Conservation (phyloP, 176 grass and related monocot species). For the Lolium multiflorum region DNA sequence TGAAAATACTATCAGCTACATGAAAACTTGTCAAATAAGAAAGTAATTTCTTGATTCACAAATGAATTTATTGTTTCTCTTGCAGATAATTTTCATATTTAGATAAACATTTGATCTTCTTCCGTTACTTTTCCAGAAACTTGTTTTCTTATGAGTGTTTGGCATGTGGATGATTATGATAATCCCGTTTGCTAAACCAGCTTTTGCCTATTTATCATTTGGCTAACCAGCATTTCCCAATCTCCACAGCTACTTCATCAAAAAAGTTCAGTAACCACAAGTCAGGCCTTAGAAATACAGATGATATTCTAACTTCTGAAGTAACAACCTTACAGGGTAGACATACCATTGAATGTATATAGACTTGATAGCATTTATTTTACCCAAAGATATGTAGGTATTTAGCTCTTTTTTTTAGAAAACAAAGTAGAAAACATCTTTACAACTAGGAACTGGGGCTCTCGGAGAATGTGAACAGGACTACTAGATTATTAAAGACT, state of each 20-base stretch:
- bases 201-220: not conserved
- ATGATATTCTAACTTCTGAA: not conserved
- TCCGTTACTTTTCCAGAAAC: slow-evolving; percentile 5
- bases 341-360: not conserved
- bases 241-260: not conserved
- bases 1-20: slow-evolving; percentile 5
- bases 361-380: not conserved
- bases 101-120: not conserved
- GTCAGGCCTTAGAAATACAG: not conserved
- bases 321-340: not conserved
- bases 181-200: not conserved
- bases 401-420: not conserved
- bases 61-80: not conserved
- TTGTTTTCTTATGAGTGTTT: not conserved
- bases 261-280: not conserved
- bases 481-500: slow-evolving; percentile 16
- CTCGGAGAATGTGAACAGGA: not conserved
- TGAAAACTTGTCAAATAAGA: not conserved
- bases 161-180: not conserved
- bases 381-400: not conserved
- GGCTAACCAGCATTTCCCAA: not conserved
- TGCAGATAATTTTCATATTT: not conserved
- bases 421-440: not conserved
- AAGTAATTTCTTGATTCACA: slow-evolving; percentile 9
- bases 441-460: not conserved